Evolutionary conservation across 192 early-diverging fungal genomes (phyloP).

Genomic region (Kickxella alabastrina): DNA sequence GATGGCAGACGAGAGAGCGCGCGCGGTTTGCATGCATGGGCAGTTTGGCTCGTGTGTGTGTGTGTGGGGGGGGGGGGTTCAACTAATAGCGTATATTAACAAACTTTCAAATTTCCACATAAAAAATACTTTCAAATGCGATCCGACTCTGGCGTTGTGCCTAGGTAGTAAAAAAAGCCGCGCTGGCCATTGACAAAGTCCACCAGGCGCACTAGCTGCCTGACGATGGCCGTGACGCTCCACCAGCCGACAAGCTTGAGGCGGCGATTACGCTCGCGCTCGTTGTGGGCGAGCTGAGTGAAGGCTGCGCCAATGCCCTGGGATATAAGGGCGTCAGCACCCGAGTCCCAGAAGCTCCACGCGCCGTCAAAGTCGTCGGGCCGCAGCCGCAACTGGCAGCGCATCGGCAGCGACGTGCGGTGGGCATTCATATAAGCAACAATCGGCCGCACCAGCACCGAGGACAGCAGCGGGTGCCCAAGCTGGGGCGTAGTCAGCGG

Average conservation of each 20-base stretch:
- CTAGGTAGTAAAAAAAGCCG: conserved; percentile 64
- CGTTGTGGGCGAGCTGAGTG: conserved; percentile 70
- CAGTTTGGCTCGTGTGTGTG: no score
- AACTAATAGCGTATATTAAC: no score
- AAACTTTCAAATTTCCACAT: neutral
- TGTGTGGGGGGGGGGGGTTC: no score
- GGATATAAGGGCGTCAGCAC: conserved; percentile 65
- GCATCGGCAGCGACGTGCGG: conserved; percentile 78
- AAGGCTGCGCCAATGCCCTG: conserved; percentile 82
- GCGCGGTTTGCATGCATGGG: no score
- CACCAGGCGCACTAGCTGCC: conserved; percentile 65
- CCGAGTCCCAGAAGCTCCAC: conserved; percentile 86
- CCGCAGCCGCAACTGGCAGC: conserved; percentile 72
- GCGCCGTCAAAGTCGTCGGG: conserved; percentile 86
- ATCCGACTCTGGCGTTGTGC: conserved; percentile 9
- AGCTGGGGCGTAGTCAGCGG: conserved; percentile 60
- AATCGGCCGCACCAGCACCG: conserved; percentile 85
- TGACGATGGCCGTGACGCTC: conserved; percentile 73
- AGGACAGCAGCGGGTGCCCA: conserved; percentile 72
- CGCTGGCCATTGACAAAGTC: conserved; percentile 71
- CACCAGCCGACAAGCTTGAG: conserved; percentile 86
- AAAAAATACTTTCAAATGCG: no score
- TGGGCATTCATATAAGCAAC: conserved; percentile 94
- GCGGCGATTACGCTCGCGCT: conserved; percentile 75
- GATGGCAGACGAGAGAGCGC: no score